Evolutionary conservation across 345 rosid genomes (phyloP).

Genomic region (Brassica juncea): DNA sequence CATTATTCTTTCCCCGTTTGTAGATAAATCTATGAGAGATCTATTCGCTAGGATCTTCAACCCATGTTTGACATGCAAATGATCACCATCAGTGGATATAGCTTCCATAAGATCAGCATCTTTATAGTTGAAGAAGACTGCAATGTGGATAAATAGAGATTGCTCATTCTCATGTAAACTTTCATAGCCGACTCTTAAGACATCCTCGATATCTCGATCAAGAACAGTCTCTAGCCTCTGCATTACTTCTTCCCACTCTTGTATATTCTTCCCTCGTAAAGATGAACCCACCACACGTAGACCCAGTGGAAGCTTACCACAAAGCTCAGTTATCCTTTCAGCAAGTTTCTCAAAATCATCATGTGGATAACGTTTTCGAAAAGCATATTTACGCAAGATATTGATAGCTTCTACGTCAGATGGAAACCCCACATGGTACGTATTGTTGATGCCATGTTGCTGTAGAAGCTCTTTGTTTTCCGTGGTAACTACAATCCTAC

Average conservation of each 20-base stretch:
- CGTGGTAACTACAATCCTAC: too few relatives aligned
- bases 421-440: conserved; percentile 1
- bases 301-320: conserved; percentile 8
- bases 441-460: neutral
- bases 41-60: conserved; percentile 9
- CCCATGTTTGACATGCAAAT: neutral
- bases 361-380: neutral
- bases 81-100: neutral
- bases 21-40: conserved; percentile 25
- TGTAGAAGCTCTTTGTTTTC: too few relatives aligned
- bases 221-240: neutral
- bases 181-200: conserved; percentile 37
- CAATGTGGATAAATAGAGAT: conserved; percentile 41
- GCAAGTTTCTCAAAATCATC: neutral
- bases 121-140: conserved; percentile 28
- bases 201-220: neutral
- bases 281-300: conserved; percentile 3
- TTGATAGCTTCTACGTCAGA: conserved; percentile 2
- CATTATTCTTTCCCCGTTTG: accelerated
- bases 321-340: neutral
- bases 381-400: conserved; percentile 6
- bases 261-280: neutral
- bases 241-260: neutral
- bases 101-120: neutral
- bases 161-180: conserved; percentile 26